These are phyloP conservation scores for Furcasterigmium sp. DNA, from an alignment of 2,329 filamentous ascomycete species.

Conservation along the genomic window DNA sequence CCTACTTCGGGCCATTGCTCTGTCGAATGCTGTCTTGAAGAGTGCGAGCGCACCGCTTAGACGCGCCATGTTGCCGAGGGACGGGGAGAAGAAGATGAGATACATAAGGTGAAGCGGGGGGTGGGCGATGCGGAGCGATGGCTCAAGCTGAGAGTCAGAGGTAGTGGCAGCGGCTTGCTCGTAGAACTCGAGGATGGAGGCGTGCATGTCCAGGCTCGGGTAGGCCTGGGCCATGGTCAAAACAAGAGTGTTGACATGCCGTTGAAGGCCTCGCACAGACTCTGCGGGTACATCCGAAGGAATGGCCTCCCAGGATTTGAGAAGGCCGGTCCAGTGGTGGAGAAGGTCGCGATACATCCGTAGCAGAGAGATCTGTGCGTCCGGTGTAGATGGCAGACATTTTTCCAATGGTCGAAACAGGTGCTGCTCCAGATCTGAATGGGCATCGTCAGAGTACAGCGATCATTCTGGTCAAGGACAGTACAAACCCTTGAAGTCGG, in stretches of 20 bases:
- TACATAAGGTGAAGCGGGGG: conserved; percentile 67
- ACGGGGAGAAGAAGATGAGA: conserved; percentile 60
- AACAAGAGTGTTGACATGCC: conserved; percentile 49
- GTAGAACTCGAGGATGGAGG: conserved; percentile 65
- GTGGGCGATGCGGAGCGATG: conserved; percentile 59
- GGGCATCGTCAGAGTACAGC: neutral
- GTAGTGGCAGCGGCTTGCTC: conserved; percentile 54
- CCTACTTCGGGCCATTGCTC: conserved; percentile 44
- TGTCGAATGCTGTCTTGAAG: conserved; percentile 72
- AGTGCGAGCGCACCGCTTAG: conserved; percentile 63
- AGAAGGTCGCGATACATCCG: conserved; percentile 64
- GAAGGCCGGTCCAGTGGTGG: conserved; percentile 47
- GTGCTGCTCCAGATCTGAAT: conserved; percentile 42
- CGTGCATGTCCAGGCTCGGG: conserved; percentile 36
- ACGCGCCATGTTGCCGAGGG: conserved; percentile 59
- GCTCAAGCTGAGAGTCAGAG: conserved; percentile 42
- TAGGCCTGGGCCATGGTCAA: conserved; percentile 55
- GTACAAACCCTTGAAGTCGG: conserved; percentile 53
- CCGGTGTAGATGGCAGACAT: conserved; percentile 17
- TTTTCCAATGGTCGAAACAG: conserved; percentile 47
- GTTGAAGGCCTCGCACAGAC: conserved; percentile 35
- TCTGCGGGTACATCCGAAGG: conserved; percentile 25
- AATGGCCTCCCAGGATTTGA: conserved; percentile 33
- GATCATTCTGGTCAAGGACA: conserved; percentile 23
- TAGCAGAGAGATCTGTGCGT: conserved; percentile 56